Conservation (phyloP, 345 rosid genomes). For the Arabis hirsuta region DNA sequence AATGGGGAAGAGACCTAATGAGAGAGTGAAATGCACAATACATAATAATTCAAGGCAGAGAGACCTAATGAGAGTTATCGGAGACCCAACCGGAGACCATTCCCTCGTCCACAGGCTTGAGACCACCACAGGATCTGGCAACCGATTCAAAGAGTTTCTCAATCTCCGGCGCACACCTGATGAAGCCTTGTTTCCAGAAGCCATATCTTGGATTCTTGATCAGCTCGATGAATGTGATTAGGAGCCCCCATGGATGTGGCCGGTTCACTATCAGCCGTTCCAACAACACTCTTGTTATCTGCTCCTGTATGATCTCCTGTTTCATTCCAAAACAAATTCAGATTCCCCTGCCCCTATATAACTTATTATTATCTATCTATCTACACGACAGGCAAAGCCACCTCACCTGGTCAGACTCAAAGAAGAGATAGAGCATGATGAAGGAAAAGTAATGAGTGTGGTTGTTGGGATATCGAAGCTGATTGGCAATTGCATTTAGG, state of each 20-base stretch:
- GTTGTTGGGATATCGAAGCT: constrained; percentile 97
- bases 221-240: constrained; percentile 96
- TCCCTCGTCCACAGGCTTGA: constrained; percentile 79
- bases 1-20: too few relatives aligned
- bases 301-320: constrained; percentile 98
- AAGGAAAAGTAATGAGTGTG: constrained; percentile 98
- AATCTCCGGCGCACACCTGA: constrained; percentile 87
- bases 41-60: too few relatives aligned
- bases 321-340: not conserved
- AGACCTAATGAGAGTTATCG: constrained; percentile 52
- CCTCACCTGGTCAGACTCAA: constrained; percentile 82
- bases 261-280: constrained; percentile 93
- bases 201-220: constrained; percentile 92
- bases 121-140: constrained; percentile 73
- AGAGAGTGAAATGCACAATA: too few relatives aligned
- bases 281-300: constrained; percentile 89
- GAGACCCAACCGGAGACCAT: constrained; percentile 77
- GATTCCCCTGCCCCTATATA: not conserved
- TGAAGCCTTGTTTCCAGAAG: constrained; percentile 82
- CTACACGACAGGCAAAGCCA: not conserved
- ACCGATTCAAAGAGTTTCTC: constrained; percentile 87
- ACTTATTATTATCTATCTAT: not conserved
- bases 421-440: constrained; percentile 79
- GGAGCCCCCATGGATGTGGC: constrained; percentile 99
- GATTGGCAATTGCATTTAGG: constrained; percentile 92